These are phyloP conservation scores for Ramaria sp. DNA, from an alignment of 768 basidiomycete species.

Conservation along the genomic window DNA sequence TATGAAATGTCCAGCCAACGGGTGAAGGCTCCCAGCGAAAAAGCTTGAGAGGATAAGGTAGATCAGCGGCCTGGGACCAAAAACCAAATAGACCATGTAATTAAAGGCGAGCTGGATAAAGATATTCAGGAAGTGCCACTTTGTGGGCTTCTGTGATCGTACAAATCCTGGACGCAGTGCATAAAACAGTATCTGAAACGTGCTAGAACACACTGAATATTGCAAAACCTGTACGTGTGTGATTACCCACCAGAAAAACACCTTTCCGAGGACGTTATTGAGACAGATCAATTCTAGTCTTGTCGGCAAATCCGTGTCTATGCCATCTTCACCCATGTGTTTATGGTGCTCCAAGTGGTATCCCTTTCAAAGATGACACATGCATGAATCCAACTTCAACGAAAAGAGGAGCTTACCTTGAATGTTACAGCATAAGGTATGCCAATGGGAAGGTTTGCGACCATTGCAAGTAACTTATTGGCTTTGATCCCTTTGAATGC, in stretches of 20 bases:
- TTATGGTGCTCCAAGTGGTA: constrained; percentile 98
- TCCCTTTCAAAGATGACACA: constrained; percentile 30
- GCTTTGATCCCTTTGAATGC: constrained; percentile 74
- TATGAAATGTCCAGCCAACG: constrained; percentile 95
- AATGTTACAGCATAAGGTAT: constrained; percentile 93
- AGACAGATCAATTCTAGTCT: constrained; percentile 72
- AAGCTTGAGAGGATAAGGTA: constrained; percentile 87
- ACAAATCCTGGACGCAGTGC: constrained; percentile 93
- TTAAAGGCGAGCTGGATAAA: constrained; percentile 60
- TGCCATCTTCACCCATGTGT: constrained; percentile 87
- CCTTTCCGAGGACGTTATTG: constrained; percentile 95
- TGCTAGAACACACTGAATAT: constrained; percentile 33
- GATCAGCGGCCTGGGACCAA: constrained; percentile 42
- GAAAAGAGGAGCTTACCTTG: constrained; percentile 44
- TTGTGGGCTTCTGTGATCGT: constrained; percentile 66
- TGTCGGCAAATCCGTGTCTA: constrained; percentile 93
- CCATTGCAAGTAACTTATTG: constrained; percentile 82
- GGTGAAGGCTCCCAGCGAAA: constrained; percentile 94
- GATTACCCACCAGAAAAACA: constrained; percentile 82
- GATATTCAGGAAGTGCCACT: constrained; percentile 81
- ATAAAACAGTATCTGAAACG: constrained; percentile 97
- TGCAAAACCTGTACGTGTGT: background rate
- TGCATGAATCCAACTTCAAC: background rate
- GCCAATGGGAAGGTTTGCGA: constrained; percentile 89
- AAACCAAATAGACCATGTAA: constrained; percentile 43